Conservation (phyloP, 2,329 filamentous ascomycete species). For the Cladosporium sp. region DNA sequence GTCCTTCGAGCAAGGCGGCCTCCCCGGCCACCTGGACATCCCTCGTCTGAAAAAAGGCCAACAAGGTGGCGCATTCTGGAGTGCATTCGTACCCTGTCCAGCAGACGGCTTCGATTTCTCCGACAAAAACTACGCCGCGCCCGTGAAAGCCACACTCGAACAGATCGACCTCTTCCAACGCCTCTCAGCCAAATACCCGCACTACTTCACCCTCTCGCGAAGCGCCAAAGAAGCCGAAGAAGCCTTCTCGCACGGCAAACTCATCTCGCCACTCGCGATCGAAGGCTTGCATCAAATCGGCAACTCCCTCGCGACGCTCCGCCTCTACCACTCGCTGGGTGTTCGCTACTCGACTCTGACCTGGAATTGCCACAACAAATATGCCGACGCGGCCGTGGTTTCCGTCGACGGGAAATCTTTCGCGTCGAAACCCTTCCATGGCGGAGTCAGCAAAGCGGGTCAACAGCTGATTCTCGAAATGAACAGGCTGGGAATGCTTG, state of each 20-base stretch:
- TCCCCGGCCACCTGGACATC: conserved; percentile 71
- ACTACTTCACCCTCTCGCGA: conserved; percentile 61
- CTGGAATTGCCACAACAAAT: conserved; percentile 89
- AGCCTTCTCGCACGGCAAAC: conserved; percentile 43
- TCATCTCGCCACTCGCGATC: conserved; percentile 75
- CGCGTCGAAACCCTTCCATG: conserved; percentile 55
- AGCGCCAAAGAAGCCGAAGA: conserved; percentile 58
- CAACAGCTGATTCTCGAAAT: conserved; percentile 72
- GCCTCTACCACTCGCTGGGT: conserved; percentile 70
- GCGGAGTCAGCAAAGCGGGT: conserved; percentile 68
- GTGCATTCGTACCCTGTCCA: conserved; percentile 75
- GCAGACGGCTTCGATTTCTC: conserved; percentile 67
- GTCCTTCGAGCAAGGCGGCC: conserved; percentile 65
- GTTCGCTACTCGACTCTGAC: conserved; percentile 85
- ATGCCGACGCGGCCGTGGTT: conserved; percentile 76
- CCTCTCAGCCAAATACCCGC: conserved; percentile 59
- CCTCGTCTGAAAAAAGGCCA: conserved; percentile 66
- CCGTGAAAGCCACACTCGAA: conserved; percentile 62
- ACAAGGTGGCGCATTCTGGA: conserved; percentile 89
- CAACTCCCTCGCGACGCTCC: conserved; percentile 71
- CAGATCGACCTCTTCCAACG: conserved; percentile 71
- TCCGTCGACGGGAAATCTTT: conserved; percentile 39
- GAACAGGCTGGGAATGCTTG: conserved; percentile 92
- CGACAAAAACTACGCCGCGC: conserved; percentile 63
- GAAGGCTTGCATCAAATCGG: conserved; percentile 93